Percentiles rank a stretch among this genome's conserved stretches.
Evolutionary conservation across 2,329 filamentous ascomycete species (phyloP).

Genomic region (Arthrobotrys iridis): DNA sequence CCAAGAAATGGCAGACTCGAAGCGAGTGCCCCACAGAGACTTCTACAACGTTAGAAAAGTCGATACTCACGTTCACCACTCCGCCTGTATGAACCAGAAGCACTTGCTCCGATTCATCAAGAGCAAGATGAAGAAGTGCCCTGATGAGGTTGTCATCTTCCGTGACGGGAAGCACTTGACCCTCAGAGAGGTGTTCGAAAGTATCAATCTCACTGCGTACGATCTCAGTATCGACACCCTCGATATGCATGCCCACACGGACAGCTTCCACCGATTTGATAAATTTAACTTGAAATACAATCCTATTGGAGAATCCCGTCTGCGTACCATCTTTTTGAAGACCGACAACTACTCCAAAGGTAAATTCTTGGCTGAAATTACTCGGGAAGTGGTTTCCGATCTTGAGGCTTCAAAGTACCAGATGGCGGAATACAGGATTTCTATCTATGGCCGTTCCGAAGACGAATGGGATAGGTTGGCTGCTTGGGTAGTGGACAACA

Average conservation of each 20-base stretch:
- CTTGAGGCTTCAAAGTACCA: conserved; percentile 99
- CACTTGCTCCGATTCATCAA: conserved; percentile 98
- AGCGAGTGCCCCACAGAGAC: conserved; percentile 95
- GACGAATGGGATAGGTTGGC: conserved; percentile 98
- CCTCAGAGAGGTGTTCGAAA: conserved; percentile 91
- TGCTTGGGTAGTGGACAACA: conserved; percentile 97
- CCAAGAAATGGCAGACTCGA: conserved; percentile 96
- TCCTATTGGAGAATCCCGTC: conserved; percentile 90
- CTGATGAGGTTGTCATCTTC: conserved; percentile 90
- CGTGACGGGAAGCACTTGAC: conserved; percentile 93
- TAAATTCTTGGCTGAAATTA: conserved; percentile 95
- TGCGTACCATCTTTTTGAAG: conserved; percentile 98
- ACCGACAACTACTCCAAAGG: conserved; percentile 98
- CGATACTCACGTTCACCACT: conserved; percentile 98
- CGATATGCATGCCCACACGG: conserved; percentile 98
- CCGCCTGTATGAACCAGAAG: conserved; percentile 99
- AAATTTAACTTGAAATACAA: conserved; percentile 99
- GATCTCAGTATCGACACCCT: conserved; percentile 97
- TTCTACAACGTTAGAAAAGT: conserved; percentile 99
- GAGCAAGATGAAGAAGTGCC: conserved; percentile 99
- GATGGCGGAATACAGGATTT: conserved; percentile 99
- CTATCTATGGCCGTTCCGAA: conserved; percentile 89
- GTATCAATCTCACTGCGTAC: conserved; percentile 96
- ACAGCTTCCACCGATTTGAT: conserved; percentile 98
- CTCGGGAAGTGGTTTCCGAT: conserved; percentile 96